Conservation (phyloP, 2,329 filamentous ascomycete genomes). For the Verticillium albo-atrum region DNA sequence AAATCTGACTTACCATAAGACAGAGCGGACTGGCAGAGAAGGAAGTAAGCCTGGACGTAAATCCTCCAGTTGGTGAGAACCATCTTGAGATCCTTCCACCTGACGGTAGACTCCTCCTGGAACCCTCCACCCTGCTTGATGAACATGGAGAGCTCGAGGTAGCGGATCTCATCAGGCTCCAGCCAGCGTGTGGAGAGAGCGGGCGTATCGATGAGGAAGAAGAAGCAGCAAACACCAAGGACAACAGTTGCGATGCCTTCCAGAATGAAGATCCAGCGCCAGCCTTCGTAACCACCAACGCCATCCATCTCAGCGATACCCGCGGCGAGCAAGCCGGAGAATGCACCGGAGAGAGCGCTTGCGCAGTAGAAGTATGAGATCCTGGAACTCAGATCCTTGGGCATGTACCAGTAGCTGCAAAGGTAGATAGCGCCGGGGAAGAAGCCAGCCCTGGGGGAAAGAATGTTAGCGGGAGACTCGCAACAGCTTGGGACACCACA, state of each 20-base stretch:
- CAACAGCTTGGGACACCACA: too few relatives aligned
- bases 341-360: constrained; percentile 14
- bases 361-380: constrained; percentile 21
- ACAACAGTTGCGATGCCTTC: constrained; percentile 29
- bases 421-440: constrained; percentile 21
- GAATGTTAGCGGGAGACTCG: neutral
- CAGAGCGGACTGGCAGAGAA: constrained; percentile 13
- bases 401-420: constrained; percentile 22
- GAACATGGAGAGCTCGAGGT: constrained; percentile 19
- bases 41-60: constrained; percentile 20
- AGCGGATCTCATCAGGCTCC: constrained; percentile 26
- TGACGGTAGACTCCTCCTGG: constrained; percentile 8
- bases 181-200: constrained; percentile 27
- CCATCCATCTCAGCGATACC: constrained; percentile 17
- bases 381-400: constrained; percentile 16
- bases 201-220: constrained; percentile 39
- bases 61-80: constrained; percentile 23
- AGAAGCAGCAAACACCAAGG: constrained; percentile 31
- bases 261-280: constrained; percentile 21
- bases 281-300: constrained; percentile 7
- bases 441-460: constrained; percentile 19
- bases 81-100: constrained; percentile 17
- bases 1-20: neutral
- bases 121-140: constrained; percentile 23
- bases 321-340: constrained; percentile 16